A percentile compares a stretch with the other conserved stretches of the same genome.
Conservation (phyloP, 441 rosid species). For the Populus tomentosa region DNA sequence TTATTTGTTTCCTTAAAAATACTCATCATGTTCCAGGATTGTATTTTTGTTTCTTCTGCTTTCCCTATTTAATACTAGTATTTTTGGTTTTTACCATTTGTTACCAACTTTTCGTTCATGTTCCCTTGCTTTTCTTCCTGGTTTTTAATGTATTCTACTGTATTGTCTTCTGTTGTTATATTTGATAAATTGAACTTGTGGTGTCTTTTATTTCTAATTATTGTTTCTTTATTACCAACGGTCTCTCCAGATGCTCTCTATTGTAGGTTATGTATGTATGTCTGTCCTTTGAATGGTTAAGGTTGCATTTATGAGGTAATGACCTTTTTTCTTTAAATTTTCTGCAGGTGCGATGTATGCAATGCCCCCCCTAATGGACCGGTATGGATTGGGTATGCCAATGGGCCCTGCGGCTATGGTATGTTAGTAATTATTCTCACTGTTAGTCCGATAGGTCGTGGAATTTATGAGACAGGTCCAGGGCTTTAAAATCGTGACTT, state of each 20-base stretch:
- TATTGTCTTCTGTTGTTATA: background rate
- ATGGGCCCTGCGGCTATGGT: slow-evolving; percentile 87
- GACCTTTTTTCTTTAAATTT: background rate
- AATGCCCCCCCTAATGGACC: slow-evolving; percentile 81
- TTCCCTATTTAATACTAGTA: background rate
- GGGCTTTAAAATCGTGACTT: background rate
- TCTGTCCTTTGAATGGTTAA: background rate
- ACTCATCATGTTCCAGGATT: background rate
- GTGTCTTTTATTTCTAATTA: background rate
- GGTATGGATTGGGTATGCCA: slow-evolving; percentile 78
- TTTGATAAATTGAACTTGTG: background rate
- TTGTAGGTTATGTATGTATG: background rate
- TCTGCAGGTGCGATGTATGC: slow-evolving; percentile 77
- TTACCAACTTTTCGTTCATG: background rate
- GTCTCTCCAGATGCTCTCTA: background rate
- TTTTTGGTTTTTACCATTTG: background rate
- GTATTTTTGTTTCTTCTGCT: background rate
- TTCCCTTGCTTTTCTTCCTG: background rate
- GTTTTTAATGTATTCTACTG: background rate
- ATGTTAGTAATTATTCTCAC: slow-evolving; percentile 21
- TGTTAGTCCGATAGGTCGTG: background rate
- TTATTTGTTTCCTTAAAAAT: background rate
- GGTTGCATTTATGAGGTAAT: background rate
- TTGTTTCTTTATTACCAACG: background rate
- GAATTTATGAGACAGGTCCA: background rate